Percentiles rank a stretch among this genome's conserved stretches.
These are phyloP conservation scores for Begonia peltatifolia DNA, from an alignment of 306 rosid species.

Conservation along the genomic window DNA sequence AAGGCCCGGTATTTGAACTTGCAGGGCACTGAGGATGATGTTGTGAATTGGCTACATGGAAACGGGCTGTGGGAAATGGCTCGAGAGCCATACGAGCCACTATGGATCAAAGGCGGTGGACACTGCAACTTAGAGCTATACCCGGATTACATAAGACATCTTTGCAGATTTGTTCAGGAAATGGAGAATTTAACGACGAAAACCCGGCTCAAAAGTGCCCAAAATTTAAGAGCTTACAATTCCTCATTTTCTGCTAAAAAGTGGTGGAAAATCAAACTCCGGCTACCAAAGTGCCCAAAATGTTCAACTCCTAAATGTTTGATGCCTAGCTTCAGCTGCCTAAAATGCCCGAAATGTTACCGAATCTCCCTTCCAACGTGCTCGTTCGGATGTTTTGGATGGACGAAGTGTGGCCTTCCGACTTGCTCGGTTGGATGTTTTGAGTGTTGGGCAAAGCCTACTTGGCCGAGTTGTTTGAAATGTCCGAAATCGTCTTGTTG, in stretches of 20 bases:
- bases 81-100: constrained; percentile 73
- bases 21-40: constrained; percentile 96
- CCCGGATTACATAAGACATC: constrained; percentile 89
- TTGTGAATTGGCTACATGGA: constrained; percentile 88
- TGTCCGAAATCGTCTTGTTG: not conserved
- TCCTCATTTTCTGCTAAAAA: constrained; percentile 17
- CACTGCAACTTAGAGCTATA: constrained; percentile 98
- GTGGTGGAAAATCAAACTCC: constrained; percentile 31
- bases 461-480: not conserved
- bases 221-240: constrained; percentile 9
- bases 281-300: constrained; percentile 24
- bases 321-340: constrained; percentile 13
- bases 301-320: constrained; percentile 8
- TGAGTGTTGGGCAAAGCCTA: constrained; percentile 30
- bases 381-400: constrained; percentile 14
- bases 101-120: constrained; percentile 97
- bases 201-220: constrained; percentile 52
- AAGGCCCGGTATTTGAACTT: constrained; percentile 1
- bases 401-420: constrained; percentile 5
- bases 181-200: constrained; percentile 79
- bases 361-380: constrained; percentile 16
- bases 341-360: constrained; percentile 14
- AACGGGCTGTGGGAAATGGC: constrained; percentile 83
- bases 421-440: constrained; percentile 27
- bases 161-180: constrained; percentile 65